These are phyloP conservation scores for Dictyostelium purpureum DNA, from an alignment of 78 protist genomes.

Conservation along the genomic window DNA sequence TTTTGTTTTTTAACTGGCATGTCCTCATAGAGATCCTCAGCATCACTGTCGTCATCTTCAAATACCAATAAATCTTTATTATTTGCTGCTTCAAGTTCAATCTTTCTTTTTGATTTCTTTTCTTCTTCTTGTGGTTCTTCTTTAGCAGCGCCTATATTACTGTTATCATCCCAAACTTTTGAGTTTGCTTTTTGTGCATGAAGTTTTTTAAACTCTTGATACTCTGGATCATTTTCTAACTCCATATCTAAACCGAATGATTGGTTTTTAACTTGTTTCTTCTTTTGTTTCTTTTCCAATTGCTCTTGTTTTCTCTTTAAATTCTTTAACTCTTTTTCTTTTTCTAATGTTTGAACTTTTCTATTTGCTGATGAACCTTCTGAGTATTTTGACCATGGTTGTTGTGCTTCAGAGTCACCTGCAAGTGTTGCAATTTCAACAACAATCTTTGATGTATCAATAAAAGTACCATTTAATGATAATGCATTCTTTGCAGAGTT, in stretches of 20 bases:
- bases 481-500: slow-evolving; percentile 88
- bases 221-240: slow-evolving; percentile 41
- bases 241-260: background rate
- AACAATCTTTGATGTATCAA: slow-evolving; percentile 89
- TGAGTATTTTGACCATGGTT: slow-evolving; percentile 90
- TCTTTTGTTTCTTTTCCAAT: background rate
- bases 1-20: background rate
- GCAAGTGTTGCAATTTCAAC: slow-evolving; percentile 87
- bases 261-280: background rate
- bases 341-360: background rate
- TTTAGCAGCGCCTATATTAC: background rate
- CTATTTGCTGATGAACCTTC: slow-evolving; percentile 81
- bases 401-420: background rate
- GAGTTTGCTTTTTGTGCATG: background rate
- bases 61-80: background rate
- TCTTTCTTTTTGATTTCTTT: slow-evolving; percentile 1
- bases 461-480: slow-evolving; percentile 82
- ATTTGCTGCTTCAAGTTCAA: background rate
- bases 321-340: slow-evolving; percentile 14
- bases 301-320: slow-evolving; percentile 7
- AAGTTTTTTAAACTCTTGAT: slow-evolving; percentile 10
- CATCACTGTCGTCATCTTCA: slow-evolving; percentile 18
- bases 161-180: slow-evolving; percentile 37
- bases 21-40: slow-evolving; percentile 27
- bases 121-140: background rate